Evolutionary conservation across 345 rosid genomes (phyloP), one percentile per base, ranked within the genome.

Genomic region (Brassica nigra): DNA sequence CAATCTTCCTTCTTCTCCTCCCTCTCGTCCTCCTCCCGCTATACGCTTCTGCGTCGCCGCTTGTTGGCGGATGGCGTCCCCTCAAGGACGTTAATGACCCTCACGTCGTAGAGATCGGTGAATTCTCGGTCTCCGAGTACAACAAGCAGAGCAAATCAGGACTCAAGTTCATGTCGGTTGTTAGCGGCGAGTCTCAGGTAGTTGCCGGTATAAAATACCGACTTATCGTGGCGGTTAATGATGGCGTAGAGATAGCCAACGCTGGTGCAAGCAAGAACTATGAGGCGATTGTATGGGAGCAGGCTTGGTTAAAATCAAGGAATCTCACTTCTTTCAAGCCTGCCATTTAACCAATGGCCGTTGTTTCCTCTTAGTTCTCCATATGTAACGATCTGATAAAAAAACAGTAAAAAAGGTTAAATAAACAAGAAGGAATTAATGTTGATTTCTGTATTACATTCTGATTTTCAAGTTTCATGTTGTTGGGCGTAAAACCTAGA

Each of bases 231-330:
- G 39, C 66, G 18, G 89, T 66, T 0, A 44, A 12, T 4, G 62
- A 61, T 0, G 86, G 47, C n/a, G 5, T 14, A 30, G 5, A 52
- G 10, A 8, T 1, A 65, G 4, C 67, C 67, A 14, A 9, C 11
- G 55, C 31, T 44, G 80, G 71, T 1, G 30, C 6, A 15, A 31
- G 55, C 31, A 78, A 70, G 52, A 75, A 66, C 0, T 87, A 83
- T 71, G 78, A 74, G 72, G 93, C 90, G 1, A 64, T 83, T 2
- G 93, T 89, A 8, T 88, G 86, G 86, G 95, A 90, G 64, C 78
- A 71, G 62, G 54, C 87, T 0, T 86, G 90, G 91, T 15, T 27
- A 62, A 75, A 81, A 3, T 76, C 1, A 44, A 86, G 3, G 88
- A 70, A 29, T 1, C 88, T 88, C 58, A 81, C 85, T 23, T 86